Conservation (phyloP, 139 green algal genomes). For the Chlamydomonas sphaeroides region DNA sequence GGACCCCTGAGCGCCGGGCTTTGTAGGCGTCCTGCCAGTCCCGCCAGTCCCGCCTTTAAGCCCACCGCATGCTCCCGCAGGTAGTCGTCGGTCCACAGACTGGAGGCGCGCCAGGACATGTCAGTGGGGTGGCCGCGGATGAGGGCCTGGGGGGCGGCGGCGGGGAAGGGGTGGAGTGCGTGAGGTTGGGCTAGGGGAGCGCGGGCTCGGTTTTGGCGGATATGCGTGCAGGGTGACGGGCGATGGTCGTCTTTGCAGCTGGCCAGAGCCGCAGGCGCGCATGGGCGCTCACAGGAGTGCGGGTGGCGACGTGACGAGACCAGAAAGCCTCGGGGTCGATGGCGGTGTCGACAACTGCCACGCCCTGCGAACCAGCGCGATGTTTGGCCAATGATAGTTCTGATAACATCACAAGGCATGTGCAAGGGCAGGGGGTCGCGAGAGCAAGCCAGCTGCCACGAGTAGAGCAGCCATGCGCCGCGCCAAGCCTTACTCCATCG, state of each 20-base stretch:
- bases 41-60: too few species aligned
- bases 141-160: conserved; percentile 17
- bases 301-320: neutral
- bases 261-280: too few species aligned
- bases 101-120: conserved; percentile 40
- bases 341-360: neutral
- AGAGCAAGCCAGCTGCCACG: too few species aligned
- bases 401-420: too few species aligned
- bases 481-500: too few species aligned
- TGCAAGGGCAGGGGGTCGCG: too few species aligned
- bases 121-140: conserved; percentile 52
- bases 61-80: conserved; percentile 34
- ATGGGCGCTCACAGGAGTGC: conserved; percentile 15
- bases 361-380: neutral
- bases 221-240: neutral
- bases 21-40: neutral
- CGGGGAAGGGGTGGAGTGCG: neutral
- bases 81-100: conserved; percentile 52
- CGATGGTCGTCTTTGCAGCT: neutral
- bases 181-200: too few species aligned
- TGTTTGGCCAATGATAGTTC: too few species aligned
- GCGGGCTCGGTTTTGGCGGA: too few species aligned
- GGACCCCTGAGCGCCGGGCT: neutral
- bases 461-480: too few species aligned
- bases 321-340: conserved; percentile 13